Evolutionary conservation across 2,329 filamentous ascomycete species (phyloP), one percentile per base, ranked within the genome.

Genomic region (Aspergillus ruber): DNA sequence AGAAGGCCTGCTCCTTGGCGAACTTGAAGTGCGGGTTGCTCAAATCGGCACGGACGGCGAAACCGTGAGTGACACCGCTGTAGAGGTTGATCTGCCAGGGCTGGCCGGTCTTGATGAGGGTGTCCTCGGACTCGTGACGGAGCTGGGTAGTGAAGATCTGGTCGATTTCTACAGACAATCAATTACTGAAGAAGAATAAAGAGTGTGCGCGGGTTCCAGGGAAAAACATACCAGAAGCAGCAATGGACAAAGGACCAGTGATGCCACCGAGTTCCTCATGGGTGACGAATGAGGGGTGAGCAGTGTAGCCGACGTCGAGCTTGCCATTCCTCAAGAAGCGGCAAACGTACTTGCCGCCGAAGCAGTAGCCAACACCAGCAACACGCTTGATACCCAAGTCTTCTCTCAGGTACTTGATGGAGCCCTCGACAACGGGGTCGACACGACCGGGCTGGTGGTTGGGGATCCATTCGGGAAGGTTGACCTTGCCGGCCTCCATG

Each of bases 1-100:
- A 60, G 64, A 93, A 93, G 4, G 88, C 88, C 69, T 85, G 81
- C 70, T 94, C 86, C 77, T 88, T 90, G 33, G 86, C 84, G 58
- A 79, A 91, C 65, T 78, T 82, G 60, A 79, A 66, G 41, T 72
- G 54, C 64, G 76, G 77, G 53, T 82, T 76, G 51, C 60, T 76
- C 27, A 77, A 50, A 62, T 93, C 85, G 23, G 75, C 76, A 47
- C 87, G 80, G 2, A 90, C 83, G 7, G 83, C 76, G 59, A 93
- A 95, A 0, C 88, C 88, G 66, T 94, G 88, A 47, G 70, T 68
- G 25, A 88, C 82, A 46, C 81, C 81, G 2, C 80, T 82, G 74
- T 80, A 93, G 7, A 94, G 73, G 65, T 78, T 87, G 65, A 93
- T 85, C 71, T 94, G 87, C 70, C 86, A 93, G 18, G 80, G 79